These are phyloP conservation scores for Basidiobolus meristosporus DNA, from an alignment of 371 early-diverging fungal genomes.

Conservation along the genomic window DNA sequence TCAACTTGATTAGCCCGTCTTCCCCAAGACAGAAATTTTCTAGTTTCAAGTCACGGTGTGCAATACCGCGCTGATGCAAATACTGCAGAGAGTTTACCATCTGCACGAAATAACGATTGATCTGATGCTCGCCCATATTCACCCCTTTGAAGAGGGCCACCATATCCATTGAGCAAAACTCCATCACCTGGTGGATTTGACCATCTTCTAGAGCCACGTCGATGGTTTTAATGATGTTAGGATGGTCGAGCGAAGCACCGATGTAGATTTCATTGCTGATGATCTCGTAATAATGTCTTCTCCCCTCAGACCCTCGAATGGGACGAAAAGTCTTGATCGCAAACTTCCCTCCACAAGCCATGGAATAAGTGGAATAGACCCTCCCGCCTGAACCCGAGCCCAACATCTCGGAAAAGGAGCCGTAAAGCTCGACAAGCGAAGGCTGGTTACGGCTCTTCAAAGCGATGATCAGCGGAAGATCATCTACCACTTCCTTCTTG, in stretches of 20 bases:
- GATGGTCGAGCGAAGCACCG: conserved; percentile 66
- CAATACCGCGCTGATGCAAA: conserved; percentile 41
- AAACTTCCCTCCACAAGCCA: too few relatives aligned
- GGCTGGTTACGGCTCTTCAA: too few relatives aligned
- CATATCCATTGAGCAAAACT: conserved; percentile 57
- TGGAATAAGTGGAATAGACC: too few relatives aligned
- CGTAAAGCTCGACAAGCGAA: too few relatives aligned
- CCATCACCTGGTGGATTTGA: conserved; percentile 87
- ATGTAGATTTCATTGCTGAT: conserved; percentile 84
- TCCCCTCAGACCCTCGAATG: conserved; percentile 56
- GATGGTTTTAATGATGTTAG: conserved; percentile 76
- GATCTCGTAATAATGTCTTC: conserved; percentile 79
- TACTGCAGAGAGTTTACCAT: conserved; percentile 39
- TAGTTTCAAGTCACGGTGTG: conserved; percentile 69
- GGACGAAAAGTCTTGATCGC: too few relatives aligned
- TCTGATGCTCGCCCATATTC: too few relatives aligned
- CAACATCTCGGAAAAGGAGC: too few relatives aligned
- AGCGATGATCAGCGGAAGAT: too few relatives aligned
- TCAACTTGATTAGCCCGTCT: conserved; percentile 58
- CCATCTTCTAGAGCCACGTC: conserved; percentile 72
- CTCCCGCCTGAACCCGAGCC: too few relatives aligned
- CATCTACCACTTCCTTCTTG: too few relatives aligned
- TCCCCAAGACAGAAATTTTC: conserved; percentile 62
- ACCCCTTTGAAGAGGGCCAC: too few relatives aligned
- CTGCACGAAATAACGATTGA: conserved; percentile 41